Evolutionary conservation across 768 basidiomycete genomes (phyloP).

Genomic region (Lentinula detonsa): DNA sequence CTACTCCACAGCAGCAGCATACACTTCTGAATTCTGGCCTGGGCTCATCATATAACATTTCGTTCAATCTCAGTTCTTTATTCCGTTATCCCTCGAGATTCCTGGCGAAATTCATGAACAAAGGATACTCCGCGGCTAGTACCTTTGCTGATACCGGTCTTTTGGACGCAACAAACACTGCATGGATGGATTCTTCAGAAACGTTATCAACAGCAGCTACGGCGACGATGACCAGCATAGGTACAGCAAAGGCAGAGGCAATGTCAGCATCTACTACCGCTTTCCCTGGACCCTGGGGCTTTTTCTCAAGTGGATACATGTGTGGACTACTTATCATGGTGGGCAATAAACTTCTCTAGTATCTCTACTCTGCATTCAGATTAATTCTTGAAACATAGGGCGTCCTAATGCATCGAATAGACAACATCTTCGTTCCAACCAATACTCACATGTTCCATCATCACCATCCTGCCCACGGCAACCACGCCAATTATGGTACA

Average conservation of each 20-base stretch:
- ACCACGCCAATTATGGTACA: conserved; percentile 15
- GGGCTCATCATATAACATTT: conserved; percentile 23
- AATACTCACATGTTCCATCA: conserved; percentile 26
- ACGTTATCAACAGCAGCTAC: conserved; percentile 1
- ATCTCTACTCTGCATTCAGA: neutral
- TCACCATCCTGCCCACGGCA: conserved; percentile 14
- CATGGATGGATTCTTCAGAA: conserved; percentile 6
- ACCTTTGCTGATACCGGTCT: conserved; percentile 7
- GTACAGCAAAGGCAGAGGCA: neutral
- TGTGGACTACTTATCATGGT: conserved; percentile 64
- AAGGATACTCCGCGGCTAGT: conserved; percentile 22
- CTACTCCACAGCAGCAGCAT: neutral
- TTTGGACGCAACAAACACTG: conserved; percentile 6
- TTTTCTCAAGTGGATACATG: conserved; percentile 71
- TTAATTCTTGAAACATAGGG: conserved; percentile 34
- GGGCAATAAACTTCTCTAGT: conserved; percentile 10
- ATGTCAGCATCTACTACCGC: conserved; percentile 4
- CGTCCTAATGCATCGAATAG: conserved; percentile 67
- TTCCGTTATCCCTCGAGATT: conserved; percentile 35
- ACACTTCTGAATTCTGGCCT: neutral
- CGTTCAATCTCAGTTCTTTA: conserved; percentile 34
- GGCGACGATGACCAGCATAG: neutral
- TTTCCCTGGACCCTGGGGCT: conserved; percentile 61
- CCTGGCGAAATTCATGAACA: conserved; percentile 30
- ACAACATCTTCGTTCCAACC: conserved; percentile 71